phyloP scores from a whole-genome alignment of 139 green algal genomes.

The Tetradesmus lagerheimii region DNA sequence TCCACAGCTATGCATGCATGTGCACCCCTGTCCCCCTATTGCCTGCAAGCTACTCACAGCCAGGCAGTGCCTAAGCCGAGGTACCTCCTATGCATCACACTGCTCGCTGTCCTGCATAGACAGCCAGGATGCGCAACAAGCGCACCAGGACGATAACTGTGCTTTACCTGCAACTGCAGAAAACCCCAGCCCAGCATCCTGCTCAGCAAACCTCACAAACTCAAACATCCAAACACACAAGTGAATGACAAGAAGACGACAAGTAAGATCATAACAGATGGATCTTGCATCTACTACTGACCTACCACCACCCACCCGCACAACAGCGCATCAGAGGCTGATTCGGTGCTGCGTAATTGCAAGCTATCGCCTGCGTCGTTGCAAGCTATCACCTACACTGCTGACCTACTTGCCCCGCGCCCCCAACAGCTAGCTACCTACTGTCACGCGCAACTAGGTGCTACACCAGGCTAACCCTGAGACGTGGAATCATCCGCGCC shows the following conservation, averaged over 20 bases:
- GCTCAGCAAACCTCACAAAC: background rate
- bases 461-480: background rate
- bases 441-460: background rate
- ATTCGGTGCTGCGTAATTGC: background rate
- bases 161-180: too few relatives aligned
- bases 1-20: too few relatives aligned
- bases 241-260: background rate
- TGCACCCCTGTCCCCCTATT: too few relatives aligned
- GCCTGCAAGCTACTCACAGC: background rate
- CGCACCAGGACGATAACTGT: background rate
- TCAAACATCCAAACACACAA: background rate
- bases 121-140: too few relatives aligned
- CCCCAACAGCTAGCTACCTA: background rate
- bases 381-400: background rate
- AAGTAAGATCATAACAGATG: background rate
- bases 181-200: background rate
- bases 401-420: background rate
- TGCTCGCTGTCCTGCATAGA: background rate
- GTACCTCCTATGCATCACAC: too few relatives aligned
- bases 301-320: background rate
- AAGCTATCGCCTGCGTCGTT: background rate
- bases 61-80: too few relatives aligned
- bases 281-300: background rate
- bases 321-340: background rate
- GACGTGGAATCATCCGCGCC: too few relatives aligned